A percentile compares a stretch with the other conserved stretches of the same genome.
Conservation (phyloP, 352 stramenopile species). For the Phytophthora sp. region DNA sequence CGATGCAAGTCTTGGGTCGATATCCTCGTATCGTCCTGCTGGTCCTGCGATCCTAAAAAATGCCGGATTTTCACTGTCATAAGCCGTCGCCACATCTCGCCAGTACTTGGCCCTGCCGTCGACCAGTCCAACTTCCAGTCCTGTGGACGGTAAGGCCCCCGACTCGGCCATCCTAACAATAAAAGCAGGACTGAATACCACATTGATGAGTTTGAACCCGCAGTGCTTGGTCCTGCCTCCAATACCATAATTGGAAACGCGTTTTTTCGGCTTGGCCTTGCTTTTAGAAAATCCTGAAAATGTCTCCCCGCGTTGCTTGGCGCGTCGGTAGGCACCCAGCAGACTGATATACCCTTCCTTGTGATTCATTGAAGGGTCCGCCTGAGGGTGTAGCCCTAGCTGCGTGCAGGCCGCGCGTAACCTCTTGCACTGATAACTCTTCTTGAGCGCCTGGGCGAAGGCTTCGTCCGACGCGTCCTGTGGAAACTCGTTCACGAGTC, state of each 20-base stretch:
- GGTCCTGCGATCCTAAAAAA: conserved; percentile 14
- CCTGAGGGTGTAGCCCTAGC: conserved; percentile 23
- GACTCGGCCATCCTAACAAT: conserved; percentile 14
- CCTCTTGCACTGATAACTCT: conserved; percentile 16
- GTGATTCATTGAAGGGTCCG: conserved; percentile 14
- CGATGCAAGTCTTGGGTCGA: conserved; percentile 8
- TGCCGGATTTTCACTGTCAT: conserved; percentile 1
- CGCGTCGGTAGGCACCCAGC: conserved; percentile 15
- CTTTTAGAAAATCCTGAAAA: conserved; percentile 5
- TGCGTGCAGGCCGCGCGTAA: conserved; percentile 14
- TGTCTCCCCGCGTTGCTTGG: conserved; percentile 11
- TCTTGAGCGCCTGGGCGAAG: conserved; percentile 10
- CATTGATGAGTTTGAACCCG: conserved; percentile 19
- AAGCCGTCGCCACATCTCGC: conserved; percentile 21
- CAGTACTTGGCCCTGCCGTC: conserved; percentile 22
- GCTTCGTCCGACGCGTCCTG: conserved; percentile 17
- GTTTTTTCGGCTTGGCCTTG: conserved; percentile 7
- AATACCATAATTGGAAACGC: not conserved
- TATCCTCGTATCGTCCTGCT: conserved; percentile 22
- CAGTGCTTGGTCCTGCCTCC: conserved; percentile 23
- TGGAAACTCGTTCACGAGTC: conserved; percentile 7
- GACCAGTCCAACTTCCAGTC: not conserved
- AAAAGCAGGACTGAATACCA: conserved; percentile 25
- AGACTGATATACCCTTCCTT: conserved; percentile 24
- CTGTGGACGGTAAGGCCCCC: conserved; percentile 18